Conservation (phyloP, 768 basidiomycete species). For the Ramaria rubella region DNA sequence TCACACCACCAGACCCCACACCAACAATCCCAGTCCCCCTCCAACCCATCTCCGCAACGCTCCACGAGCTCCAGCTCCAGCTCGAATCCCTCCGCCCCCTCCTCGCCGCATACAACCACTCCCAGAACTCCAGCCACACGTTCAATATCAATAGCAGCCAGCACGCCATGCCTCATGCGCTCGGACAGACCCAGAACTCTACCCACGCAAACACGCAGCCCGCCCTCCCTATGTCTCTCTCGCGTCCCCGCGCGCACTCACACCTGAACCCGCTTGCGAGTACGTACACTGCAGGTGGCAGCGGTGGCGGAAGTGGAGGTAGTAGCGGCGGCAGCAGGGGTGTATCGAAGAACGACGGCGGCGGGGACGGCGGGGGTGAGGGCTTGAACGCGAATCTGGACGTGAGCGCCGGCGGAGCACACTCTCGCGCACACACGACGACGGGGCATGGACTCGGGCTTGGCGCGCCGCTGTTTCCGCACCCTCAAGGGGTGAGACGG, state of each 20-base stretch:
- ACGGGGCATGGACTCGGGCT: neutral
- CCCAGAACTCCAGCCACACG: slow-evolving; percentile 5
- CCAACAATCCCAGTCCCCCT: neutral
- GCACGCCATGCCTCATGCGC: neutral
- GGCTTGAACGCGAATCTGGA: too few species aligned
- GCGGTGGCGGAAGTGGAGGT: too few species aligned
- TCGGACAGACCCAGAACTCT: too few species aligned
- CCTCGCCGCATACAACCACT: slow-evolving; percentile 10
- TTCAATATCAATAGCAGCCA: neutral
- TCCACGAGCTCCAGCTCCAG: slow-evolving; percentile 1
- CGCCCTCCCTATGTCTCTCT: too few species aligned
- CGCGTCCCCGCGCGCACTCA: neutral
- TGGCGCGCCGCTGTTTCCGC: neutral
- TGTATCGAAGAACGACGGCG: too few species aligned
- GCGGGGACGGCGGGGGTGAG: too few species aligned
- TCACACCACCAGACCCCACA: too few species aligned
- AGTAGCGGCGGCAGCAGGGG: too few species aligned
- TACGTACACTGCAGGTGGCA: too few species aligned
- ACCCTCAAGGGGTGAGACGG: neutral
- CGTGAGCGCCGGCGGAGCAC: too few species aligned
- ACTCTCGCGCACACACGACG: neutral
- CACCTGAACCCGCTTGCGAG: too few species aligned
- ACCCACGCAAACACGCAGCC: too few species aligned
- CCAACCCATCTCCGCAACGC: slow-evolving; percentile 3
- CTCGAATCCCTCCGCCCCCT: slow-evolving; percentile 6